These are phyloP conservation scores for Aspergillus arachidicola DNA, from an alignment of 2,329 filamentous ascomycete genomes.

Conservation along the genomic window DNA sequence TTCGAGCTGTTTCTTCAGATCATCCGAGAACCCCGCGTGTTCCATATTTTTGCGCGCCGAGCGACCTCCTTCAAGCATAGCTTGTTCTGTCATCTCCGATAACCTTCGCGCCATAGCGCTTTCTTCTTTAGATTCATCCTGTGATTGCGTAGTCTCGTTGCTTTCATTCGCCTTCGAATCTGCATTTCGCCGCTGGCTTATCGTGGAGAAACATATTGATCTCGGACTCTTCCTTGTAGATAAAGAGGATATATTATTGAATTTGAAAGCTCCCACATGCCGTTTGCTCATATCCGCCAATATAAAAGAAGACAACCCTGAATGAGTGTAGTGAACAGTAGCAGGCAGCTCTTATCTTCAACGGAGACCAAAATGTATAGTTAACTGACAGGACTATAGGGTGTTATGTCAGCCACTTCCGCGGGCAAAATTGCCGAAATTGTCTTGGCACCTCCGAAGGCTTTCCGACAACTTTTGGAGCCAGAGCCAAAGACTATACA, in stretches of 20 bases:
- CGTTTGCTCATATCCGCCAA: constrained; percentile 25
- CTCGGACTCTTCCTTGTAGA: constrained; percentile 15
- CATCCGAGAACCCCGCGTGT: constrained; percentile 65
- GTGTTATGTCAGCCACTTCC: constrained; percentile 37
- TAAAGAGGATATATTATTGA: constrained; percentile 18
- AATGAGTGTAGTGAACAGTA: background rate
- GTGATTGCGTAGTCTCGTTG: constrained; percentile 11
- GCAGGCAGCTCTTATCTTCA: background rate
- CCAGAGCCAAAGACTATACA: background rate
- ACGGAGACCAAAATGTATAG: background rate
- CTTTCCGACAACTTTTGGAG: constrained; percentile 19
- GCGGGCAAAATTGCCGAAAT: constrained; percentile 27
- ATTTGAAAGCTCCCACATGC: constrained; percentile 18
- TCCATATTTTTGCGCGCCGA: constrained; percentile 60
- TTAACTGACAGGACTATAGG: background rate
- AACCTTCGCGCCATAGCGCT: constrained; percentile 63
- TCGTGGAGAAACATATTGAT: constrained; percentile 25
- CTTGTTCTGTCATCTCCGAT: constrained; percentile 63
- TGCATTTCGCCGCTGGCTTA: constrained; percentile 27
- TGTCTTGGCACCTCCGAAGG: constrained; percentile 26
- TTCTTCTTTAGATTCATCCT: constrained; percentile 39
- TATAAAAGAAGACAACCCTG: background rate
- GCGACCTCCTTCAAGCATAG: constrained; percentile 57
- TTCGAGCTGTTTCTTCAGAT: constrained; percentile 60
- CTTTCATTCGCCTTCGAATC: constrained; percentile 19